Base-by-base conservation (phyloP, 768 basidiomycete species). In the Leccinum barrowsii region DNA sequence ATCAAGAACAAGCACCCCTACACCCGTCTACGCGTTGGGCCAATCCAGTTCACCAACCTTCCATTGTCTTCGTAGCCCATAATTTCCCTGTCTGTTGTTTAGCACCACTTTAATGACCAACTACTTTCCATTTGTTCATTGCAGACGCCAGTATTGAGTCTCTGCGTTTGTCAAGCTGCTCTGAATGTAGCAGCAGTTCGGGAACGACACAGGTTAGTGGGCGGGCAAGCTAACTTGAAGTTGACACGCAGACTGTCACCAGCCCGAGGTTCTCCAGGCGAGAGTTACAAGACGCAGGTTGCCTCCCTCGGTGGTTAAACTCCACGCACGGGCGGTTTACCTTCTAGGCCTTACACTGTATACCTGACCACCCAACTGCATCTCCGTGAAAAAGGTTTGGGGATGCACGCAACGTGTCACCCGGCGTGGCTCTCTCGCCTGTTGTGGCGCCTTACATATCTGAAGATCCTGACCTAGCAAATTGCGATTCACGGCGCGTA, bases 1-100 rank as follows among this genome's bases (percentile, higher is more conserved):
- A 92, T 98, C 63, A 82, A 85, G 71, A 89, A 93, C 74, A 98
- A 98, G 74, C 93, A 94, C 70, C 90, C 89, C 2, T 98, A 91
- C 77, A 98, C 96, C n/a, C 84, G 94, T 70, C 81, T 99, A 58
- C 82, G 95, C 53, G 89, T 99, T 63, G 94, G 94, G 19, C 81
- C 87, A 49, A 94, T 99, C 63, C 72, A 78, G 52, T 73, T 88
- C 59, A 65, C 73, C 50, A 67, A 75, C 60, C 62, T 66, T 47
- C 61, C 67, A 34, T 63, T 67, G 58, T 72, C 70, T 50, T 70
- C 73, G 58, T 66, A 64, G 63, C 65, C 3, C 5, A 52, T 17
- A 7, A 10, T 11, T 12, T 49, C n/a, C 19, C 32, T 30, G 24
- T 55, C 47, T 53, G 7, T 49, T 13, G 2, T 26, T 55, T 54